Evolutionary conservation across 1,284 basidiomycete genomes (phyloP), one percentile per base, ranked within the genome.

Genomic region (Moesziomyces aphidis): DNA sequence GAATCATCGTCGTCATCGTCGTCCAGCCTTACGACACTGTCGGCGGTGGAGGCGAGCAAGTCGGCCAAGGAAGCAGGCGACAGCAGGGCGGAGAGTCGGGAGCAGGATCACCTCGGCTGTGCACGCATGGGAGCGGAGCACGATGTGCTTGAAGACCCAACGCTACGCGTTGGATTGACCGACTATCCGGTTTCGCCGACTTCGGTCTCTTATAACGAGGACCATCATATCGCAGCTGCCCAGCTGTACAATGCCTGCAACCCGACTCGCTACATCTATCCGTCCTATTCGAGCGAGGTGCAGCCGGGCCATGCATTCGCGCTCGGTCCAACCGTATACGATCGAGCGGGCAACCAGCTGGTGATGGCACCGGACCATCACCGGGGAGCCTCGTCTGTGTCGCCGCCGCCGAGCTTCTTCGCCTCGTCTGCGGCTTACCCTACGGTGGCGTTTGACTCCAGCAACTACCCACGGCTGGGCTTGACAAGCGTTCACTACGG

Each of bases 161-260:
- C 50, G 42, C 28, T 70, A 54, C 67, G 67, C 19, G 67, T 70
- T 4, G 67, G 67, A 15, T 46, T 70, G 15, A n/a, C 53, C 8
- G 67, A 70, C n/a, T 60, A 63, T 48, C 56, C 67, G 7, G 15
- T 39, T 5, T 52, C 55, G 5, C 50, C 57, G 23, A 54, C 44
- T 5, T 60, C 61, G 5, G 23, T 50, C 26, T 49, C 49, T 19
- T 54, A 70, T 57, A 70, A 70, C 24, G 61, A 70, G 13, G 67
- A 70, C 31, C 67, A 70, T 21, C 61, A 63, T 28, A 70, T 70
- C n/a, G 67, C 67, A 0, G 67, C 67, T 2, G 67, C 67, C 26
- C 67, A 70, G 44, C 57, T 70, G 21, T 59, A 70, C 34, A 63
- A 23, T 26, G 57, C 67, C n/a, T 63, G 53, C 54, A 70, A 56